phyloP scores from a whole-genome alignment of 345 rosid genomes.

The Eucalyptus marginata region DNA sequence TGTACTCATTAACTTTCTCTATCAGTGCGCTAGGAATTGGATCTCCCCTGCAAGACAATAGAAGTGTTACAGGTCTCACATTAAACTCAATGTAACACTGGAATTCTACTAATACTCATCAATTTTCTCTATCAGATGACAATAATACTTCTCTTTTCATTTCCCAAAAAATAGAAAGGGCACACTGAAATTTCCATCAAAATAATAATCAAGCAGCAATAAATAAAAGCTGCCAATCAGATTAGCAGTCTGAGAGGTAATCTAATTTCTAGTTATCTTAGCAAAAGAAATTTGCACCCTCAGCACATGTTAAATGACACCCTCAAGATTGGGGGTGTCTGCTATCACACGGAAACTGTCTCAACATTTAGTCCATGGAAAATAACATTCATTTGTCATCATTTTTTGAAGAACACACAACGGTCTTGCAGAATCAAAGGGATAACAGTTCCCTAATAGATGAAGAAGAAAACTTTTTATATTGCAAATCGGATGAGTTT shows the following conservation, averaged over 20 bases:
- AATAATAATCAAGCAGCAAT: neutral
- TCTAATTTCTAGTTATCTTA: neutral
- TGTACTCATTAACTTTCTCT: slow-evolving; percentile 57
- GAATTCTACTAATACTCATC: neutral
- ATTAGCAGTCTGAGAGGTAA: neutral
- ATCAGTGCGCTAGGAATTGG: slow-evolving; percentile 62
- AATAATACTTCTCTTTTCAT: neutral
- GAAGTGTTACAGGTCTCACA: neutral
- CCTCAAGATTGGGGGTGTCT: neutral
- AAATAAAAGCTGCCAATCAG: neutral
- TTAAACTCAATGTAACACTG: neutral
- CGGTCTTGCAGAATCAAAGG: neutral
- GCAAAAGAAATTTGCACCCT: neutral
- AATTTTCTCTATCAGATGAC: neutral
- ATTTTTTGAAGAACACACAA: neutral
- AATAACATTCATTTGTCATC: neutral
- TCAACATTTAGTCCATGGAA: neutral
- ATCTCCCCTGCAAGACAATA: slow-evolving; percentile 51
- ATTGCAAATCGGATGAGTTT: neutral
- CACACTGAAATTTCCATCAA: neutral
- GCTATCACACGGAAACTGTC: neutral
- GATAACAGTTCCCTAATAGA: neutral
- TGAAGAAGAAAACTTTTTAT: neutral
- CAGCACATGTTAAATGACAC: neutral
- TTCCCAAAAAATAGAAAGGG: neutral